Base-by-base conservation (phyloP, 2,329 filamentous ascomycete genomes). In the Cladorrhinum sp. region DNA sequence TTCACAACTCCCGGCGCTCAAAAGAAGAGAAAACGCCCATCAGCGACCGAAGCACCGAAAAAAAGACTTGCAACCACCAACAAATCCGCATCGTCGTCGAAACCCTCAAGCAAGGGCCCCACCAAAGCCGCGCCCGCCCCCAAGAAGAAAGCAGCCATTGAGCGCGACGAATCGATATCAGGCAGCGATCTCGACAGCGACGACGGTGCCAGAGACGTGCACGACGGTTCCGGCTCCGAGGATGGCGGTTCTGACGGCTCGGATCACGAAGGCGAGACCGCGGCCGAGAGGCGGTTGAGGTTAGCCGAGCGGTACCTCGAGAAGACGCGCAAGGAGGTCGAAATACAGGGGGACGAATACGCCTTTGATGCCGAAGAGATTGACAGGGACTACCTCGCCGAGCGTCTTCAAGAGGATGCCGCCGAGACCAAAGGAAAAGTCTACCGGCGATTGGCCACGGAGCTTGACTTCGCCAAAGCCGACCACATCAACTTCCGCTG, bases 361-460 rank as follows among this genome's bases (percentile, higher is more conserved):
- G 95, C 92, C 42, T 99, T 98, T 71, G 92, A 99, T 76, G 95
- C 95, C 7, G 92, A 89, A 68, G 91, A 98, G 57, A 90, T 99
- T 61, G 95, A 98, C 76, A 84, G 89, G 62, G 95, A 99, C 72
- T 79, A 97, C 68, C 93, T 99, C 69, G 92, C 94, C 48, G 91
- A 96, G 74, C 82, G 93, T 68, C 79, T 99, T 69, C 87, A 94
- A 75, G 92, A 97, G 76, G 95, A 98, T 73, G 91, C 95, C 49
- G 88, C 95, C 57, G 95, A 97, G 77, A 86, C 86, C 59, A 97
- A 97, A 77, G 95, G 95, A 61, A 89, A 89, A 68, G 83, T 96
- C 55, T 98, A 96, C 77, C 85, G 92, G 56, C 85, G 86, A 73
- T 84, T 99, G 67, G 90, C 90, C 36, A 79, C 83, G 21, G 84